Conservation (phyloP, 2,329 filamentous ascomycete species). For the Dactylellina haptotyla region DNA sequence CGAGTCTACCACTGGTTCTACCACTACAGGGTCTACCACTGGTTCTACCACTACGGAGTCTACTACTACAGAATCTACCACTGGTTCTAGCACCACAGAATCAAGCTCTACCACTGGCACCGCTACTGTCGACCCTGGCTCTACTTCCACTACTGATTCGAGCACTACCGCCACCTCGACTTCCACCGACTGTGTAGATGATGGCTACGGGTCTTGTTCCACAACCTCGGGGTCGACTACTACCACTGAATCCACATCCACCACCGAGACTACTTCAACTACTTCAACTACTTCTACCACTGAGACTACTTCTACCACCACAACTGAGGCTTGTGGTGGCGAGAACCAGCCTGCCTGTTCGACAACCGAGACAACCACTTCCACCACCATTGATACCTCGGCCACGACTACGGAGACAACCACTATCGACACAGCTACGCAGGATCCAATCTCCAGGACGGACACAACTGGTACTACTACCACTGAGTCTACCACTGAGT, state of each 20-base stretch:
- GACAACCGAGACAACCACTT: background rate
- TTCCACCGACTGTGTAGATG: no score
- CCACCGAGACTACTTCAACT: background rate
- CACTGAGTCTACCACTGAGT: background rate
- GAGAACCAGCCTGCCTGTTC: background rate
- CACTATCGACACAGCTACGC: no score
- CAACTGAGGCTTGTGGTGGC: background rate
- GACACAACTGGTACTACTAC: background rate
- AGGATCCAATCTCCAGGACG: background rate
- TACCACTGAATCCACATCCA: background rate
- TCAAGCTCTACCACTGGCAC: background rate
- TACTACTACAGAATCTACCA: background rate
- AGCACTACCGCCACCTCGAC: background rate
- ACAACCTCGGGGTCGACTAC: background rate
- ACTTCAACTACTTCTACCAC: background rate
- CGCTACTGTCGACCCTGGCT: background rate
- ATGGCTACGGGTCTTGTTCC: no score
- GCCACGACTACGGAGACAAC: slow-evolving; percentile 8
- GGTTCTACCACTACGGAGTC: background rate
- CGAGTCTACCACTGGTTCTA: background rate
- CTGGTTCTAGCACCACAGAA: background rate
- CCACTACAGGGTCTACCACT: background rate
- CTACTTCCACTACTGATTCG: background rate
- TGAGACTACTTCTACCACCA: background rate
- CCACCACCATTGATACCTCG: background rate